Base-by-base conservation (phyloP, 352 stramenopile species). In the Pseudoperonospora humuli region DNA sequence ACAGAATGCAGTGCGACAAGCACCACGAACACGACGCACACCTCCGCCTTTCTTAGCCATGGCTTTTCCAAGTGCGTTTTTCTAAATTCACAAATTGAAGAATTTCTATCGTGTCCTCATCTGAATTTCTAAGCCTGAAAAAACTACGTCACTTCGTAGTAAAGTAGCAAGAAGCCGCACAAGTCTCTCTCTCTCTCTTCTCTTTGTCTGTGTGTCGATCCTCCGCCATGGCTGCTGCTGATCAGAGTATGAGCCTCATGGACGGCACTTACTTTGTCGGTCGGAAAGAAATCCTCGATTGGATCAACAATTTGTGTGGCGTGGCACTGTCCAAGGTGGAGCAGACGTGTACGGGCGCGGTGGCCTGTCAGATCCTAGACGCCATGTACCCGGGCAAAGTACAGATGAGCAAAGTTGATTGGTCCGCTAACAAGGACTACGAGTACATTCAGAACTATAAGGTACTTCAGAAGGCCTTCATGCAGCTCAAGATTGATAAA, bases 361-460 rank as follows among this genome's bases (percentile, higher is more conserved):
- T 98, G 32, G 96, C 96, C 4, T 99, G 95, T 65, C 96, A 99
- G 75, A 86, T 99, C 46, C 85, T 97, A 9, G 96, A 99, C 64
- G 70, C 78, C 21, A 85, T 97, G 50, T 97, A 95, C 58, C 87
- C 88, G 11, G 87, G 86, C 26, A 96, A 90, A 37, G 93, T 99
- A 52, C 93, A 87, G 26, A 97, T 99, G 88, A 84, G 70, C 47
- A 95, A 95, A 53, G 94, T 99, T 28, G 97, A 99, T 68, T 99
- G 96, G 95, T 75, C 76, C 29, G 96, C 96, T 26, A 97, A 97
- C 45, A 88, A 95, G 33, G 89, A 97, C 61, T 98, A 98, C 64
- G 95, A 99, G 71, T 99, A 97, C 70, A 92, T 99, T 35, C 67
- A 95, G 39, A 99, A 99, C 77, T 99, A 99, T 78, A 99, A 99